Base-by-base conservation (phyloP, 495 filamentous ascomycete genomes). In the Aspergillus coremiiformis region DNA sequence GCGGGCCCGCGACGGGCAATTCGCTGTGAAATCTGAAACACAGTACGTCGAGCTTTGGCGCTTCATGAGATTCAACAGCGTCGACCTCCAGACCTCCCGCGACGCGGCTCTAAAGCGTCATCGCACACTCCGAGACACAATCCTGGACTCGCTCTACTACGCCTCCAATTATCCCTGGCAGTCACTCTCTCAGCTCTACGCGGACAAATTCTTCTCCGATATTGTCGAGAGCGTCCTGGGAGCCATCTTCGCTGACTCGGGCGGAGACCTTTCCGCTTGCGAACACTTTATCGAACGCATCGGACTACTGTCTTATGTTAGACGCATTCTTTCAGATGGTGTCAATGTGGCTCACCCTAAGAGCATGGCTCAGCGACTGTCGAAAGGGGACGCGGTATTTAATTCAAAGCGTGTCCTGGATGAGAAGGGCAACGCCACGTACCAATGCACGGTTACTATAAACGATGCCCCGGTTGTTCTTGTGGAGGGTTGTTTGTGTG, bases 121-220 rank as follows among this genome's bases (percentile, higher is more conserved):
- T 62, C 33, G 59, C 0, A 30, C 35, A 2, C 63, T 84, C 43
- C 71, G 82, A 21, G 65, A 66, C 0, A 52, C 57, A 0, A 81
- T 96, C 41, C 37, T 63, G 0, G 44, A 67, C 0, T 79, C 72
- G 0, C 66, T 94, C 3, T 23, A 67, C 0, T 44, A 65, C 23
- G 78, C 72, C 14, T 27, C 37, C 0, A 60, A 68, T 20, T 90
- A 90, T 58, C 93, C 92, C 0, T 98, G 92, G 92, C 71, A 78
- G 1, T 59, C 76, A 0, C 81, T 98, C 17, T 67, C 79, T 0
- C 69, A 76, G 0, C 74, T 95, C 1, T 72, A 79, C 26, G 74
- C 85, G 1, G 82, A 81, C 21, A 97, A 96, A 56, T 87, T 88
- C 74, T 84, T 87, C 68, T 93, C 86, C 0, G 92, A 98, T 61